phyloP scores from a whole-genome alignment of 495 filamentous ascomycete species.

The Massariosphaeria phaeospora region DNA sequence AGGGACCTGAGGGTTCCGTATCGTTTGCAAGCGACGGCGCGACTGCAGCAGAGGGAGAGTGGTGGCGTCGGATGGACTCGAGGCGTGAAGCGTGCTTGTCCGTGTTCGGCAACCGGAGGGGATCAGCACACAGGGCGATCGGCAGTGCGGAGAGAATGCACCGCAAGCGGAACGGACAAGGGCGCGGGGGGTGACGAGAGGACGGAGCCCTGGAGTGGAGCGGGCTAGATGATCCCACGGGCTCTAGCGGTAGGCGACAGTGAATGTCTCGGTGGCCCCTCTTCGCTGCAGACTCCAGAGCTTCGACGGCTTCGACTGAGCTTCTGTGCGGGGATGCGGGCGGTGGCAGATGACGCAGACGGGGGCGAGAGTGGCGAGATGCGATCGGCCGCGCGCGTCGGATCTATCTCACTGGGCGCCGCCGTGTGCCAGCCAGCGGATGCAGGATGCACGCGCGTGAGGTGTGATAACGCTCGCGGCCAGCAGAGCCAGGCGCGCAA shows the following conservation, averaged over 20 bases:
- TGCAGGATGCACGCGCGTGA: too few relatives aligned
- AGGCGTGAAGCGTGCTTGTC: neutral
- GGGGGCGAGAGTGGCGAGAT: too few relatives aligned
- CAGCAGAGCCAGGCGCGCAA: too few relatives aligned
- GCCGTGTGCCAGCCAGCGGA: too few relatives aligned
- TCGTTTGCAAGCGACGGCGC: too few relatives aligned
- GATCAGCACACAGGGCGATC: neutral
- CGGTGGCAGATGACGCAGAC: conserved; percentile 5
- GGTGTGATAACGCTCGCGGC: too few relatives aligned
- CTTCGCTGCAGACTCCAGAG: conserved; percentile 14
- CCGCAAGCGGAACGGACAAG: conserved; percentile 10
- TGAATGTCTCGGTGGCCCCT: neutral
- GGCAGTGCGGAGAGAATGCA: conserved; percentile 3
- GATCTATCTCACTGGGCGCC: too few relatives aligned
- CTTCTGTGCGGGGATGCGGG: neutral
- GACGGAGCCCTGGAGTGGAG: neutral
- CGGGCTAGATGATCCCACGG: neutral
- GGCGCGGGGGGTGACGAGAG: neutral
- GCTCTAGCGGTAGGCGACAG: neutral
- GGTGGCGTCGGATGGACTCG: neutral
- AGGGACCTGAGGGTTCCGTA: too few relatives aligned
- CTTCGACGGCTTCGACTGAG: conserved; percentile 5
- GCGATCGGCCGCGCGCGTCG: too few relatives aligned
- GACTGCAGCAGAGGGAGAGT: too few relatives aligned
- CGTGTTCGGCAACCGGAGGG: too few relatives aligned